Conservation (phyloP, 1,284 basidiomycete species). For the Sporisorium scitamineum region DNA sequence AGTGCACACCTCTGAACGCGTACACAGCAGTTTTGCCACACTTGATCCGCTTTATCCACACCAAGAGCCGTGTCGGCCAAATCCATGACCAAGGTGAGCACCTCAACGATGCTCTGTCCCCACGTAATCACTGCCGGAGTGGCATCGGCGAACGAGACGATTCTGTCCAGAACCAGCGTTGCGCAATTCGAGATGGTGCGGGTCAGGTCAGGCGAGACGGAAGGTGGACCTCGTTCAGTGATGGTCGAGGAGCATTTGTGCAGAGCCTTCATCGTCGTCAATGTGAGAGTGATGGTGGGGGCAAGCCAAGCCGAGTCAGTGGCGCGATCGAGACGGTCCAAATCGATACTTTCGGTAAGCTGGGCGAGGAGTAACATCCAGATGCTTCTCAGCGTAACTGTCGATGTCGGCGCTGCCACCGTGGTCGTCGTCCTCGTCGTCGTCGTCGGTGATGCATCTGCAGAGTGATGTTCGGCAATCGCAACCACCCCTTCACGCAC, state of each 20-base stretch:
- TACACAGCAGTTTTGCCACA: conserved; percentile 7
- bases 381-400: conserved; percentile 4
- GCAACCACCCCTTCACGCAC: conserved; percentile 33
- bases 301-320: conserved; percentile 30
- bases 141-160: conserved; percentile 15
- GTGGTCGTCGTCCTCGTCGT: neutral
- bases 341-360: conserved; percentile 19
- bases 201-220: conserved; percentile 7
- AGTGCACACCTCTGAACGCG: conserved; percentile 17
- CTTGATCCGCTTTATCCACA: neutral
- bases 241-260: conserved; percentile 17
- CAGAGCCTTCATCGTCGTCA: conserved; percentile 20
- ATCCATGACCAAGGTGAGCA: conserved; percentile 8
- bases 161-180: conserved; percentile 12
- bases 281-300: conserved; percentile 13
- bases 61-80: neutral
- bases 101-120: neutral
- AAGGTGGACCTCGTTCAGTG: neutral
- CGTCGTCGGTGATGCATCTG: neutral
- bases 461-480: conserved; percentile 9
- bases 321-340: conserved; percentile 42
- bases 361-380: conserved; percentile 29
- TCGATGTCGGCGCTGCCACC: neutral
- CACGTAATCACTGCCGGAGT: neutral
- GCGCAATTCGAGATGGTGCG: conserved; percentile 25